Percentiles rank a stretch among this genome's conserved stretches.
Conservation (phyloP, 2,329 filamentous ascomycete species). For the Gnomoniopsis sp. region DNA sequence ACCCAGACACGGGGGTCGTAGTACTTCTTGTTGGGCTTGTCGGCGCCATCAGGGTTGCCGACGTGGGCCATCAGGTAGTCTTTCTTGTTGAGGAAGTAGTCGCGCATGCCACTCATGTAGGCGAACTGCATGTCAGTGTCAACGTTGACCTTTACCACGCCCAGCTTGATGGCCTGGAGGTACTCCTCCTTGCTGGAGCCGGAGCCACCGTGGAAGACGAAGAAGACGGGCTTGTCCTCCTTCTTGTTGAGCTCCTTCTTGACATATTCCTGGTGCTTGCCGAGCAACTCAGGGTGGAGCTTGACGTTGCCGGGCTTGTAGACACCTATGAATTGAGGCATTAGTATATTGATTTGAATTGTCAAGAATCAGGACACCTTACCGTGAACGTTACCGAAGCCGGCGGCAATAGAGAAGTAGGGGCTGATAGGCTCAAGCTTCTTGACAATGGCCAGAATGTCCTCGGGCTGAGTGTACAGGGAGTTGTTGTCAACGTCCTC, state of each 20-base stretch:
- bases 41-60: slow-evolving; percentile 82
- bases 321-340: slow-evolving; percentile 55
- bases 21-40: slow-evolving; percentile 99
- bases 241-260: slow-evolving; percentile 70
- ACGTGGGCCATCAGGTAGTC: slow-evolving; percentile 85
- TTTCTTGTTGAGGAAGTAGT: slow-evolving; percentile 92
- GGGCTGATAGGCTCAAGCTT: slow-evolving; percentile 80
- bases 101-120: slow-evolving; percentile 87
- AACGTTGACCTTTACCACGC: slow-evolving; percentile 99
- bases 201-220: slow-evolving; percentile 98
- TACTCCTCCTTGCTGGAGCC: slow-evolving; percentile 90
- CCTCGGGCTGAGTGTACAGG: slow-evolving; percentile 96
- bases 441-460: slow-evolving; percentile 89
- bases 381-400: slow-evolving; percentile 93
- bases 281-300: slow-evolving; percentile 91
- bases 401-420: slow-evolving; percentile 97
- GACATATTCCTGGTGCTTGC: slow-evolving; percentile 94
- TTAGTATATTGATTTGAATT: not conserved
- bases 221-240: slow-evolving; percentile 91
- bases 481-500: slow-evolving; percentile 95
- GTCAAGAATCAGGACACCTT: not conserved
- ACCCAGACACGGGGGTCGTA: slow-evolving; percentile 93
- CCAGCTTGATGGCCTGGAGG: slow-evolving; percentile 80
- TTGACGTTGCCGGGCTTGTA: slow-evolving; percentile 95
- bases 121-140: slow-evolving; percentile 98